Evolutionary conservation across 805 yeast species (phyloP).

Genomic region (Barnettozyma sucrosica): DNA sequence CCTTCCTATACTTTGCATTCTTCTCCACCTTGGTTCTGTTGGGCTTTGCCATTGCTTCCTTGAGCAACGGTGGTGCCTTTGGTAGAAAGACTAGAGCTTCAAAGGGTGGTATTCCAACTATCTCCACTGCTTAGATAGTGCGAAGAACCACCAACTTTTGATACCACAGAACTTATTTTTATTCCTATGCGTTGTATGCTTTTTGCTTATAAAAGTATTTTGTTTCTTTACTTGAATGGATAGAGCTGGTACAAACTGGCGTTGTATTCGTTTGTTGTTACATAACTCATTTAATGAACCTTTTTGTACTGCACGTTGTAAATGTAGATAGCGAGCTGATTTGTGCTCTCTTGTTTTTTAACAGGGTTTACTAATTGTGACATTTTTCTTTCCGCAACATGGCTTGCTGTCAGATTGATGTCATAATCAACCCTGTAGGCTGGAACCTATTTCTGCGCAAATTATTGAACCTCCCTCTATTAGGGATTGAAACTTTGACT

Average conservation of each 20-base stretch:
- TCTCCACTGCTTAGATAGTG: slow-evolving; percentile 50
- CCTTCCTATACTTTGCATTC: slow-evolving; percentile 82
- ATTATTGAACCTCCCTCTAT: too few species aligned
- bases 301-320: background rate
- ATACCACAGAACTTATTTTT: background rate
- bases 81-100: slow-evolving; percentile 56
- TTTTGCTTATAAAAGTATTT: background rate
- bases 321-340: too few species aligned
- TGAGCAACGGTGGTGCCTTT: slow-evolving; percentile 53
- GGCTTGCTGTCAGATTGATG: too few species aligned
- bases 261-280: background rate
- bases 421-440: too few species aligned
- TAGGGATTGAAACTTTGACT: too few species aligned
- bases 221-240: background rate
- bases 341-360: too few species aligned
- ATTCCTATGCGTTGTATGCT: background rate
- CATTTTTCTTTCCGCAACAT: too few species aligned
- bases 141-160: background rate
- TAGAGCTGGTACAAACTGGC: background rate
- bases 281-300: background rate
- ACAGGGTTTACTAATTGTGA: too few species aligned
- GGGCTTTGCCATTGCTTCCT: slow-evolving; percentile 43
- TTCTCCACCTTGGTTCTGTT: slow-evolving; percentile 64
- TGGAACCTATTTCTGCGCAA: too few species aligned
- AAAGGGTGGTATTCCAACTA: slow-evolving; percentile 69